Conservation (phyloP, 129 eudicot species). For the Pseudognaphalium luteoalbum region DNA sequence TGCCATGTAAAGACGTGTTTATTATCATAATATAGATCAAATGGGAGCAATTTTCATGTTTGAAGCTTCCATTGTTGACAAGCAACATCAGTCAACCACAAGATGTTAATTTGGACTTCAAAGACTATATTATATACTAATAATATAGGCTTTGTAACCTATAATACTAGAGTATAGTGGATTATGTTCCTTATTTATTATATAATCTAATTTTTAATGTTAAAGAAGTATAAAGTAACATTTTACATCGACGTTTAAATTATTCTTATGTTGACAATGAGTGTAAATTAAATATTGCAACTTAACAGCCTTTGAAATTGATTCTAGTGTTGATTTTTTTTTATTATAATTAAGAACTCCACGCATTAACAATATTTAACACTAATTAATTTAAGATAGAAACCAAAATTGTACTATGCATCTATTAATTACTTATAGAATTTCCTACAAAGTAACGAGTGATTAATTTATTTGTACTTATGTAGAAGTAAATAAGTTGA, state of each 20-base stretch:
- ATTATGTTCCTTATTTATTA: constrained; percentile 10
- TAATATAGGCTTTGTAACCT: constrained; percentile 27
- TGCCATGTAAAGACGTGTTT: not conserved
- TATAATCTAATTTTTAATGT: not conserved
- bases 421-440: too few species aligned
- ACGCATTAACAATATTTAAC: not conserved
- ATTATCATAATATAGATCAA: not conserved
- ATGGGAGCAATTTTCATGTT: constrained; percentile 6
- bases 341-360: not conserved
- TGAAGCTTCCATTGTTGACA: constrained; percentile 34
- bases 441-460: too few species aligned
- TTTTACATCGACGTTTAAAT: not conserved
- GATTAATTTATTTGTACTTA: too few species aligned
- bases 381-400: not conserved
- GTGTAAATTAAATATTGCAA: constrained; percentile 3
- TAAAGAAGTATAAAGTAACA: not conserved
- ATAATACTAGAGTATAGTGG: constrained; percentile 3
- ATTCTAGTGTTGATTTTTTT: not conserved
- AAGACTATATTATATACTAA: constrained; percentile 12
- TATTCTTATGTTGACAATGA: constrained; percentile 15
- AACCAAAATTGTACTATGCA: not conserved
- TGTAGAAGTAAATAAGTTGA: too few species aligned
- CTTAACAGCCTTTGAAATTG: constrained; percentile 14
- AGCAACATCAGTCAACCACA: constrained; percentile 33
- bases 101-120: constrained; percentile 28